Conservation (phyloP, 257 asterid genomes). For the Schizonepeta tenuifolia region DNA sequence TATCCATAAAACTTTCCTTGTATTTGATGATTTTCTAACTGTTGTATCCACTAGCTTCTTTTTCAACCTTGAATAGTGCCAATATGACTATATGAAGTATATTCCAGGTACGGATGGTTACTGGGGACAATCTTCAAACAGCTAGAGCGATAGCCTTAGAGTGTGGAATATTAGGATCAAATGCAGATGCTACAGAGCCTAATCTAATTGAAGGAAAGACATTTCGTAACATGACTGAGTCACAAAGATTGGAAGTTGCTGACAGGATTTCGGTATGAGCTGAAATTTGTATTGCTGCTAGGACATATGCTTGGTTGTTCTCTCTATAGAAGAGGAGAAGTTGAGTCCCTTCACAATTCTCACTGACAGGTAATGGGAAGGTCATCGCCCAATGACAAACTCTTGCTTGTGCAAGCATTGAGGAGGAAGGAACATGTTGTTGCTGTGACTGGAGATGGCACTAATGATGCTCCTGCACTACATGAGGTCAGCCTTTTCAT, state of each 20-base stretch:
- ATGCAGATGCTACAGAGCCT: conserved; percentile 81
- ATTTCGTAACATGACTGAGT: conserved; percentile 65
- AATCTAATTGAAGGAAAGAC: conserved; percentile 88
- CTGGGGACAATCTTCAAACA: conserved; percentile 93
- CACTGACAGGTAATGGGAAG: conserved; percentile 91
- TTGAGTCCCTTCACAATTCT: conserved; percentile 19
- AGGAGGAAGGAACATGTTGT: conserved; percentile 91
- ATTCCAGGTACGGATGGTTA: conserved; percentile 93
- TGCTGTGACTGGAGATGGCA: conserved; percentile 99
- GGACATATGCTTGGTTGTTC: conserved; percentile 7
- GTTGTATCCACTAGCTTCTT: not conserved
- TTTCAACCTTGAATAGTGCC: conserved; percentile 8
- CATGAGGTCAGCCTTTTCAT: conserved; percentile 71
- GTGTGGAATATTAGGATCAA: conserved; percentile 82
- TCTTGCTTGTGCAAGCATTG: conserved; percentile 93
- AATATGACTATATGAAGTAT: conserved; percentile 21
- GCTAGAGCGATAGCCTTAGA: conserved; percentile 95
- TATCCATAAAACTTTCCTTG: not conserved
- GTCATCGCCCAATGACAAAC: conserved; percentile 95
- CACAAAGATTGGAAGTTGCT: conserved; percentile 68
- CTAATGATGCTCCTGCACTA: conserved; percentile 98
- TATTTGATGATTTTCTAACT: not conserved
- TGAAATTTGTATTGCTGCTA: conserved; percentile 27
- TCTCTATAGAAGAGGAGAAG: conserved; percentile 14
- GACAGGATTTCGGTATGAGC: conserved; percentile 83